A percentile compares a stretch with the other conserved stretches of the same genome.
Evolutionary conservation across 208 protist genomes (phyloP).

Genomic region (Wallacemonas collosoma): DNA sequence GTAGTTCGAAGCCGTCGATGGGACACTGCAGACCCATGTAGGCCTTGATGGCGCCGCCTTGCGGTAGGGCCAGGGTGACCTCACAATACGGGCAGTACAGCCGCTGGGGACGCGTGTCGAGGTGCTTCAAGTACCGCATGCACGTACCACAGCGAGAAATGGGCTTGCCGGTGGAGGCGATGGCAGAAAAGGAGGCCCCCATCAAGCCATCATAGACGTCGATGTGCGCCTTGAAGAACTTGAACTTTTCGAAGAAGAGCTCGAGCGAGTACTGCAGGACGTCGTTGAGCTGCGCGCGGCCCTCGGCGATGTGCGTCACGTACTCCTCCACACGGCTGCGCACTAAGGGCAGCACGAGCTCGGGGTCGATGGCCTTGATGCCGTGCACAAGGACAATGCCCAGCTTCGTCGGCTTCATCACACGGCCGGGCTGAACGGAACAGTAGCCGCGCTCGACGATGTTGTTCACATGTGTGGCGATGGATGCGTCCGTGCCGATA

Average conservation of each 20-base stretch:
- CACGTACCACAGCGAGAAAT: constrained; percentile 93
- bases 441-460: constrained; percentile 94
- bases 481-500: constrained; percentile 99
- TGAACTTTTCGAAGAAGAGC: constrained; percentile 91
- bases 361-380: constrained; percentile 93
- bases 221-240: constrained; percentile 93
- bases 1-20: constrained; percentile 93
- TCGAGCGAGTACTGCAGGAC: constrained; percentile 83
- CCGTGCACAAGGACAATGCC: constrained; percentile 93
- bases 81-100: constrained; percentile 95
- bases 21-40: constrained; percentile 89
- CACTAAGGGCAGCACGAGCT: constrained; percentile 93
- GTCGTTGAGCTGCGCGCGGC: constrained; percentile 72
- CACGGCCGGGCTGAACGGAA: constrained; percentile 73
- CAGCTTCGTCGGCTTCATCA: constrained; percentile 94
- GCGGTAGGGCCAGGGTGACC: constrained; percentile 88
- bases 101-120: constrained; percentile 82
- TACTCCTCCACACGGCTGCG: constrained; percentile 93
- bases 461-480: constrained; percentile 98
- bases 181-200: constrained; percentile 92
- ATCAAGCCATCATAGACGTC: constrained; percentile 93
- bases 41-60: constrained; percentile 86
- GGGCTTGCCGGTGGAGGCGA: constrained; percentile 79
- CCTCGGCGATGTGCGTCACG: constrained; percentile 93
- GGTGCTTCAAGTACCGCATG: constrained; percentile 89